Conservation (phyloP, 2,329 filamentous ascomycete genomes). For the Xylariaceae sp. region DNA sequence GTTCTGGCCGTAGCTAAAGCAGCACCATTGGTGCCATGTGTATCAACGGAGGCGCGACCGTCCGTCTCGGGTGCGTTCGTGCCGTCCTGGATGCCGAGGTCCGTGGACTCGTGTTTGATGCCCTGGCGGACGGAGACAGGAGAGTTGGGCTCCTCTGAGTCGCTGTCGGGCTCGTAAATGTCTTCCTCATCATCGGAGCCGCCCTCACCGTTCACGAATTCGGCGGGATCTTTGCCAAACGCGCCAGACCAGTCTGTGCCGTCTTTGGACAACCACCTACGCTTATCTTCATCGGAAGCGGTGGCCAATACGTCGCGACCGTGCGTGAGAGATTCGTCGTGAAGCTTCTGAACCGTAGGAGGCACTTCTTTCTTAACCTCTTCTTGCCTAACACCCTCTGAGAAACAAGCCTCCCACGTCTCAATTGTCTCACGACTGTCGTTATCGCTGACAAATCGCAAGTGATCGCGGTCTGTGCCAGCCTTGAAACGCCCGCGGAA, state of each 20-base stretch:
- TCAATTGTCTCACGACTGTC: constrained; percentile 90
- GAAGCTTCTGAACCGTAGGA: constrained; percentile 65
- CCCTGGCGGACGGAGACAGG: constrained; percentile 4
- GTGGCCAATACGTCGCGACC: constrained; percentile 77
- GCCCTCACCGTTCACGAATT: constrained; percentile 31
- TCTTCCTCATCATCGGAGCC: constrained; percentile 14
- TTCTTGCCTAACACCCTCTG: constrained; percentile 75
- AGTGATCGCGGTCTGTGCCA: constrained; percentile 82
- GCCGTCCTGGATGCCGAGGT: constrained; percentile 35
- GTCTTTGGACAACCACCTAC: constrained; percentile 72
- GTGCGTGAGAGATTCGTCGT: constrained; percentile 75
- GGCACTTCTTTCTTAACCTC: constrained; percentile 72
- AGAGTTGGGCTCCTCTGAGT: constrained; percentile 30
- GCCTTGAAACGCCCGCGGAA: constrained; percentile 84
- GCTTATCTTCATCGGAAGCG: constrained; percentile 66
- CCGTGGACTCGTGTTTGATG: constrained; percentile 21
- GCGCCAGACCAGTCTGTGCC: constrained; percentile 85
- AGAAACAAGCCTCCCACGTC: constrained; percentile 86
- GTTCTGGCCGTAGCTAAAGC: constrained; percentile 19
- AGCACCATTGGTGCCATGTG: constrained; percentile 6
- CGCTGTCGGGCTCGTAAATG: constrained; percentile 30
- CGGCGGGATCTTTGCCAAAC: constrained; percentile 72
- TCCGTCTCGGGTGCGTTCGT: constrained; percentile 7
- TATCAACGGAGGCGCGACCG: constrained; percentile 4
- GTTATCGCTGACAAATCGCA: constrained; percentile 79